A percentile compares a stretch with the other conserved stretches of the same genome.
Evolutionary conservation across 2,329 filamentous ascomycete species (phyloP).

Genomic region (Phaeosphaeria sp.): DNA sequence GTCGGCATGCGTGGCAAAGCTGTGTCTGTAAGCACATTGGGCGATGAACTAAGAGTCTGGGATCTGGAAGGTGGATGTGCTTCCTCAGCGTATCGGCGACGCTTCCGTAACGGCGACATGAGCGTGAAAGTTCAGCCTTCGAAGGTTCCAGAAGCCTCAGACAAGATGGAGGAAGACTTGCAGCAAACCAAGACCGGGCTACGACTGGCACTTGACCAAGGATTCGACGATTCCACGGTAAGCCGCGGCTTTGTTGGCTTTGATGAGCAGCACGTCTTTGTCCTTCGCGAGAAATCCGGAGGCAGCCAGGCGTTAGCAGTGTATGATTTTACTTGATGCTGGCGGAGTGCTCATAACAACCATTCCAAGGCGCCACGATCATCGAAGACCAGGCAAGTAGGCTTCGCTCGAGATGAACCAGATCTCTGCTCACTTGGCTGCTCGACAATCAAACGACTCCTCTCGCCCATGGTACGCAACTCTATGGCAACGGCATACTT

Average conservation of each 20-base stretch:
- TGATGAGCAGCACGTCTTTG: constrained; percentile 89
- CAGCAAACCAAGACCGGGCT: constrained; percentile 38
- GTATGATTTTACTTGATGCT: constrained; percentile 78
- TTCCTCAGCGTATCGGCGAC: constrained; percentile 51
- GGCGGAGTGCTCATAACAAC: neutral
- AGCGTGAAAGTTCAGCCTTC: constrained; percentile 62
- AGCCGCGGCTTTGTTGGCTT: constrained; percentile 78
- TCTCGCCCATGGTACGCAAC: neutral
- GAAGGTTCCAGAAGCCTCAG: constrained; percentile 20
- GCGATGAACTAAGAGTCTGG: constrained; percentile 77
- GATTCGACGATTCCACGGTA: constrained; percentile 50
- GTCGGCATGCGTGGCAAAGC: constrained; percentile 86
- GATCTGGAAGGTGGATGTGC: constrained; percentile 77
- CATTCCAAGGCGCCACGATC: too few species aligned
- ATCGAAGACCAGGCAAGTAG: too few species aligned
- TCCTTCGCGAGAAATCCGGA: constrained; percentile 73
- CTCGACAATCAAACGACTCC: neutral
- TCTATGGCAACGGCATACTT: neutral
- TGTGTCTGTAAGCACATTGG: constrained; percentile 83
- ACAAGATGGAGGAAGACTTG: constrained; percentile 25
- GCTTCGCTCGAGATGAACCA: neutral
- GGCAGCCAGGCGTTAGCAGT: constrained; percentile 78
- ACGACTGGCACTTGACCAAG: constrained; percentile 43
- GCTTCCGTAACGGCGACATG: constrained; percentile 53
- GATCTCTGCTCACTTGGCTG: too few species aligned